phyloP scores from a whole-genome alignment of 2,329 filamentous ascomycete species.

The Cercospora berteroae region DNA sequence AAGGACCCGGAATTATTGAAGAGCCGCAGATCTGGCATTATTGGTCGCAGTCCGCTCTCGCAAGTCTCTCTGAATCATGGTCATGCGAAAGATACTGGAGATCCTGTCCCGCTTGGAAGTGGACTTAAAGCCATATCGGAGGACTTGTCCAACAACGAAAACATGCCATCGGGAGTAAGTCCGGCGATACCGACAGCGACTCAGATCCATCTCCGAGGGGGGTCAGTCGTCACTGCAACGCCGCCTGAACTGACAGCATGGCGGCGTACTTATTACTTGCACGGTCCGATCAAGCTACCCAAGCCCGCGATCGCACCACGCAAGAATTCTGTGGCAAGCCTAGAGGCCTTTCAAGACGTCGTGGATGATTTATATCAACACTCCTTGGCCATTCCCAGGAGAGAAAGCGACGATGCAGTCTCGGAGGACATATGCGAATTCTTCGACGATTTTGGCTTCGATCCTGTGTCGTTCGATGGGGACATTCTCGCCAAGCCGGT shows the following conservation, averaged over 20 bases:
- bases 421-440: constrained; percentile 45
- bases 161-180: constrained; percentile 26
- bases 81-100: neutral
- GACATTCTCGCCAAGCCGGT: constrained; percentile 21
- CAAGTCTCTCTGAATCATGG: constrained; percentile 25
- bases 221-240: constrained; percentile 38
- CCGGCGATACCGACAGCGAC: constrained; percentile 27
- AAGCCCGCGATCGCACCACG: constrained; percentile 36
- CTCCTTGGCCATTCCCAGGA: constrained; percentile 29
- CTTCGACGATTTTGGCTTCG: constrained; percentile 43
- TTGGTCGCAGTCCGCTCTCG: constrained; percentile 26
- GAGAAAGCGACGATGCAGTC: constrained; percentile 37
- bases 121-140: constrained; percentile 29
- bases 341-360: constrained; percentile 41
- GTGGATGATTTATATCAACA: constrained; percentile 35
- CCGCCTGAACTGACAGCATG: constrained; percentile 39
- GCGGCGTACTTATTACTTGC: constrained; percentile 40
- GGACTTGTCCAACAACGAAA: constrained; percentile 20
- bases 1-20: neutral
- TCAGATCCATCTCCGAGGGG: constrained; percentile 36
- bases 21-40: constrained; percentile 19
- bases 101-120: neutral
- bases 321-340: constrained; percentile 43
- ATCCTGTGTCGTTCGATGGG: constrained; percentile 30
- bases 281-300: constrained; percentile 45